Percentiles rank a stretch among this genome's conserved stretches.
These are phyloP conservation scores for Cladochytrium tenue DNA, from an alignment of 371 early-diverging fungal species.

Conservation along the genomic window DNA sequence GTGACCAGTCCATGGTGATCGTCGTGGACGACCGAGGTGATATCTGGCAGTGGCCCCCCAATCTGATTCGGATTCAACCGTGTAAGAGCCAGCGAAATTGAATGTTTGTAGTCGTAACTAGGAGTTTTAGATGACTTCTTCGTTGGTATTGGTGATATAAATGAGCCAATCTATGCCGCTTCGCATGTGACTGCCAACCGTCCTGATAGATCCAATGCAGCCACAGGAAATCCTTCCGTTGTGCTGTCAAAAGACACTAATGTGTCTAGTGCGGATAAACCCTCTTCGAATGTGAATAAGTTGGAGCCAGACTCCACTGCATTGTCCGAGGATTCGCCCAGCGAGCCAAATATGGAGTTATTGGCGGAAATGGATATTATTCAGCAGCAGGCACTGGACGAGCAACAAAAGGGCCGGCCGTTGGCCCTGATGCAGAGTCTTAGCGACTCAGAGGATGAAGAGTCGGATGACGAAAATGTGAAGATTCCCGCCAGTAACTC, in stretches of 20 bases:
- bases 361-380: conserved; percentile 14
- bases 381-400: conserved; percentile 26
- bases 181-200: not conserved
- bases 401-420: conserved; percentile 26
- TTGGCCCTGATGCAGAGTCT: conserved; percentile 8
- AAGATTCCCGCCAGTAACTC: no score
- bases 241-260: not conserved
- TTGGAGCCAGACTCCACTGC: not conserved
- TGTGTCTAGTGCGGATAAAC: not conserved
- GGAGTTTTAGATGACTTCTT: conserved; percentile 79
- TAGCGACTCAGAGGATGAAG: conserved; percentile 6
- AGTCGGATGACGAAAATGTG: conserved; percentile 11
- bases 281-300: not conserved
- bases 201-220: not conserved
- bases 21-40: conserved; percentile 98
- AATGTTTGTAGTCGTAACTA: no score
- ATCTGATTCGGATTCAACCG: conserved; percentile 84
- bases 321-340: not conserved
- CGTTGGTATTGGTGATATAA: conserved; percentile 93
- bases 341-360: conserved; percentile 6
- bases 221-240: not conserved
- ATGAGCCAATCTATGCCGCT: conserved; percentile 50
- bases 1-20: conserved; percentile 95
- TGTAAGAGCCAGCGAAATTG: no score
- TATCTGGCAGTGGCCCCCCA: conserved; percentile 93